Conservation (phyloP, 176 grass and related monocot species). For the Eragrostis curvula region DNA sequence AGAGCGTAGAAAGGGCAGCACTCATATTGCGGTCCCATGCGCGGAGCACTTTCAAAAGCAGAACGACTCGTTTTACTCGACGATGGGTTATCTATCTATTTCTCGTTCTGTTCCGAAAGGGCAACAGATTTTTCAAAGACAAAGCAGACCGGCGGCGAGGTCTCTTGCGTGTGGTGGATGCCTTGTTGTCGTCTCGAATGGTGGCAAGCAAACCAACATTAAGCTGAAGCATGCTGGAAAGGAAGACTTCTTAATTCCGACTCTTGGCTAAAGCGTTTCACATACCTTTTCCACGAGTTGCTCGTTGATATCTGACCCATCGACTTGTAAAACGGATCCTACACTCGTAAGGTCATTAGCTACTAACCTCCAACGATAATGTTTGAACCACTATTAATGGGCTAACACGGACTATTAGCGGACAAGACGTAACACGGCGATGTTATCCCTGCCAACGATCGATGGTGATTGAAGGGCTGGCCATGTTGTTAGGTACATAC, state of each 20-base stretch:
- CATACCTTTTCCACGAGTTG: neutral
- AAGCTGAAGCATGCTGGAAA: neutral
- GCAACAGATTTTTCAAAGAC: neutral
- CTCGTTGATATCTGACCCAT: neutral
- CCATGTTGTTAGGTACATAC: no score
- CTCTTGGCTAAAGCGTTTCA: neutral
- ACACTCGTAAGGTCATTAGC: no score
- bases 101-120: neutral
- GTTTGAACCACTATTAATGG: neutral
- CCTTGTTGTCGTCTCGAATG: neutral
- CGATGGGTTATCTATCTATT: neutral
- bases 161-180: conserved; percentile 5
- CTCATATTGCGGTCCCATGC: conserved; percentile 31
- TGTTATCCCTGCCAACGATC: neutral
- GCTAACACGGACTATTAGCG: neutral
- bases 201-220: neutral
- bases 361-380: no score
- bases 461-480: neutral
- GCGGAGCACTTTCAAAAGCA: conserved; percentile 28
- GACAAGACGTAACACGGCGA: neutral
- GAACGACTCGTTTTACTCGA: neutral
- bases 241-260: neutral
- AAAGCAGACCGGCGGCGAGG: conserved; percentile 13
- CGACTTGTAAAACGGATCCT: no score
- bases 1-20: neutral